Conservation (phyloP, 176 grass and related monocot genomes). For the Oryza punctata region DNA sequence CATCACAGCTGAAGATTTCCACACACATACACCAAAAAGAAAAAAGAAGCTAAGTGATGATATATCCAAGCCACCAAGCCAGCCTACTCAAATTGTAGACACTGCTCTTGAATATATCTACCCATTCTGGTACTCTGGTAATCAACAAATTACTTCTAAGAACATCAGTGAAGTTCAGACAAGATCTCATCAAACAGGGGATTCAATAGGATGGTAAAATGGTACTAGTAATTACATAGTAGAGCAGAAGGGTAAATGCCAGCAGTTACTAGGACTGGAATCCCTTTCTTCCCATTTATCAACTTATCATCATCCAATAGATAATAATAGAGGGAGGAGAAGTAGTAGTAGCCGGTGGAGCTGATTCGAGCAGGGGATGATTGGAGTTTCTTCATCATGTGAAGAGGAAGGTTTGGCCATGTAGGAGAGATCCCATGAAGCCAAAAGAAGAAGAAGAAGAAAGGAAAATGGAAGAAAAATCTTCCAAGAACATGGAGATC, state of each 20-base stretch:
- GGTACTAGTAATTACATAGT: slow-evolving; percentile 26
- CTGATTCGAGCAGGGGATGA: background rate
- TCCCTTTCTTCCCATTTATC: slow-evolving; percentile 17
- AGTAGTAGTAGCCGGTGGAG: background rate
- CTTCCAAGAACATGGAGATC: slow-evolving; percentile 29
- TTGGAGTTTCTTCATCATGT: slow-evolving; percentile 8
- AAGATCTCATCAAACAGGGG: background rate
- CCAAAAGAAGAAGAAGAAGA: background rate
- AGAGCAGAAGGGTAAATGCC: background rate
- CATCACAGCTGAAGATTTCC: background rate
- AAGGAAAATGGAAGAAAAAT: background rate
- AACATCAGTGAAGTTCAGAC: background rate
- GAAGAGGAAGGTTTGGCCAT: background rate
- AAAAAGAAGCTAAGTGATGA: background rate
- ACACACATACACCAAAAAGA: background rate
- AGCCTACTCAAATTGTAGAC: background rate
- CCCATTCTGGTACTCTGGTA: too few relatives aligned
- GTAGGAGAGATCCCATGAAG: slow-evolving; percentile 26
- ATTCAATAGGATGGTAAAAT: slow-evolving; percentile 9
- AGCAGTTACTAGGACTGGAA: slow-evolving; percentile 11
- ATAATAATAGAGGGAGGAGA: background rate
- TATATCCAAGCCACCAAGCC: too few relatives aligned
- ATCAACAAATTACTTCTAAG: background rate
- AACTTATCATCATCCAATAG: background rate
- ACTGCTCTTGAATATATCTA: background rate